A percentile compares a stretch with the other conserved stretches of the same genome.
These are phyloP conservation scores for Phytophthora uliginosa DNA, from an alignment of 352 stramenopile species.

Conservation along the genomic window DNA sequence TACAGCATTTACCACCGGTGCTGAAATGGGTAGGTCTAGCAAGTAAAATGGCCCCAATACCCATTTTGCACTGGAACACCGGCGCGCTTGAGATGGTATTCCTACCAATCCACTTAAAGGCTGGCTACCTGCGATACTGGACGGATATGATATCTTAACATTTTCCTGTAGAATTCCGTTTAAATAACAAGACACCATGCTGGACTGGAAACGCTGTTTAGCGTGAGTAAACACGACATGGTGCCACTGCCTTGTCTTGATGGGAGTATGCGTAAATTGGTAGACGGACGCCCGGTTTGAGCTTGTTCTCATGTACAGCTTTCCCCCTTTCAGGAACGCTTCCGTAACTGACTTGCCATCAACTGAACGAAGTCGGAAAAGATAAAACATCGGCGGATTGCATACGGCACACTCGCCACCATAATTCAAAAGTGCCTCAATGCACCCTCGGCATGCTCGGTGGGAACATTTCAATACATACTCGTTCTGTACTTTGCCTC, in stretches of 20 bases:
- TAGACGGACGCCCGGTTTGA: slow-evolving; percentile 48
- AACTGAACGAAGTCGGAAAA: slow-evolving; percentile 76
- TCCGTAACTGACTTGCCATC: slow-evolving; percentile 80
- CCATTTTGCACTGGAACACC: slow-evolving; percentile 55
- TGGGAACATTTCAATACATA: slow-evolving; percentile 78
- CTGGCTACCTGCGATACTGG: slow-evolving; percentile 57
- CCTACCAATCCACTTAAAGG: slow-evolving; percentile 71
- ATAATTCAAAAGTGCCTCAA: slow-evolving; percentile 61
- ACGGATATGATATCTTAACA: slow-evolving; percentile 78
- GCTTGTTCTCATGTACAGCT: slow-evolving; percentile 77
- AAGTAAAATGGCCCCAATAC: slow-evolving; percentile 74
- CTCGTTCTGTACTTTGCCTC: slow-evolving; percentile 54
- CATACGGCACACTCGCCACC: slow-evolving; percentile 78
- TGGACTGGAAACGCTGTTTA: slow-evolving; percentile 78
- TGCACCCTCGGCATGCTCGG: slow-evolving; percentile 60
- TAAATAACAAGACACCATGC: slow-evolving; percentile 66
- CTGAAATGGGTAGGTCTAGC: slow-evolving; percentile 63
- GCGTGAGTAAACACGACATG: slow-evolving; percentile 69
- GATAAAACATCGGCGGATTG: slow-evolving; percentile 79
- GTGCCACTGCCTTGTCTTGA: slow-evolving; percentile 58
- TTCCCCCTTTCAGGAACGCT: slow-evolving; percentile 69
- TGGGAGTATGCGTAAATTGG: slow-evolving; percentile 63
- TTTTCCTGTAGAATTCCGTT: slow-evolving; percentile 75
- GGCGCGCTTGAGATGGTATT: slow-evolving; percentile 59
- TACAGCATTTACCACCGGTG: slow-evolving; percentile 59